Percentiles rank a stretch among this genome's conserved stretches.
phyloP scores from a whole-genome alignment of 2,329 filamentous ascomycete species.

The Phyllosticta citriasiana region DNA sequence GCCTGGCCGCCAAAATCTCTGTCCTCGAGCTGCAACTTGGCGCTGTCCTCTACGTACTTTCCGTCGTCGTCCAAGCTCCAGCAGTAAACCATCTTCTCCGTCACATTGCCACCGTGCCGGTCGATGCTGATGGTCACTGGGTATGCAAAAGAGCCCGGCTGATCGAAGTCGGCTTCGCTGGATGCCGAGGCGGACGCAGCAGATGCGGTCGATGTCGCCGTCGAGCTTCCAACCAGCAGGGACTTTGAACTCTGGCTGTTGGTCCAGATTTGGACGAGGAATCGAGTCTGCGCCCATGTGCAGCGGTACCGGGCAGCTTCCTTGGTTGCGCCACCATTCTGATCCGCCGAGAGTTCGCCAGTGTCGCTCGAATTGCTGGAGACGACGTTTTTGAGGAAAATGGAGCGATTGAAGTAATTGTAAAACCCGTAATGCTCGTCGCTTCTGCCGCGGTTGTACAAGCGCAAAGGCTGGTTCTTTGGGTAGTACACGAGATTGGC shows the following conservation, averaged over 20 bases:
- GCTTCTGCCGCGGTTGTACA: constrained; percentile 71
- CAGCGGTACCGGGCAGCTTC: constrained; percentile 40
- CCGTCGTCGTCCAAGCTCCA: constrained; percentile 44
- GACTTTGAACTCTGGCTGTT: constrained; percentile 30
- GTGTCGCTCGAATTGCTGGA: constrained; percentile 27
- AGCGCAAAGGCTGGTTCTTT: constrained; percentile 62
- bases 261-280: constrained; percentile 55
- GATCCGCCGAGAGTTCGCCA: constrained; percentile 34
- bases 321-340: constrained; percentile 40
- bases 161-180: constrained; percentile 35
- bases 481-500: constrained; percentile 64
- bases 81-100: constrained; percentile 50
- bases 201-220: constrained; percentile 14
- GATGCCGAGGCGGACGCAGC: constrained; percentile 26
- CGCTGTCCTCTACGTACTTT: constrained; percentile 34
- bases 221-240: constrained; percentile 16
- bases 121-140: constrained; percentile 51
- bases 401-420: constrained; percentile 77
- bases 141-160: constrained; percentile 51
- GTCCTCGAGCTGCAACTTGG: constrained; percentile 43
- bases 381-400: constrained; percentile 62
- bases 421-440: constrained; percentile 94
- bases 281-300: constrained; percentile 52
- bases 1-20: constrained; percentile 41
- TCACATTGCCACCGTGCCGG: constrained; percentile 46